These are phyloP conservation scores for Chaetomiaceae sp. DNA, from an alignment of 2,329 filamentous ascomycete genomes.

Conservation along the genomic window DNA sequence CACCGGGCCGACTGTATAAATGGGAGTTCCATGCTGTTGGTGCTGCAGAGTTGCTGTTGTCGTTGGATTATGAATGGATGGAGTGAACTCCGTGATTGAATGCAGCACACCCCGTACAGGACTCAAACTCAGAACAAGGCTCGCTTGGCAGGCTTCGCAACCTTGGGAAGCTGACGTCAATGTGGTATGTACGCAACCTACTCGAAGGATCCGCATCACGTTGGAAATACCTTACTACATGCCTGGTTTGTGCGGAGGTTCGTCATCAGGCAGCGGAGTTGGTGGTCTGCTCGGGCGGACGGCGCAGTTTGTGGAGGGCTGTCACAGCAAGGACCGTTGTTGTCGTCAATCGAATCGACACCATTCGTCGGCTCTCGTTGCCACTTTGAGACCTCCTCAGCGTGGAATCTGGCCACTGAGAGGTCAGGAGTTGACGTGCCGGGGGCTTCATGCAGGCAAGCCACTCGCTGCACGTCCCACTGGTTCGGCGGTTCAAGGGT, in stretches of 20 bases:
- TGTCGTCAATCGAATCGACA: constrained; percentile 2
- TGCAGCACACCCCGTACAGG: too few relatives aligned
- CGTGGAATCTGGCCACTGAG: constrained; percentile 6
- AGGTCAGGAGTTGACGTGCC: not conserved
- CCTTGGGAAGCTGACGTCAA: too few relatives aligned
- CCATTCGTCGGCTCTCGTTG: constrained; percentile 14
- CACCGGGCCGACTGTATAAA: not conserved
- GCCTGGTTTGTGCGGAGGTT: constrained; percentile 3
- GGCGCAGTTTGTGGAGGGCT: too few relatives aligned
- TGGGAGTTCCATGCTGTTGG: not conserved
- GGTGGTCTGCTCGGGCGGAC: not conserved
- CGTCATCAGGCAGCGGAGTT: constrained; percentile 11
- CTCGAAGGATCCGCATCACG: constrained; percentile 3
- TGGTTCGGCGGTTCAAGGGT: constrained; percentile 6
- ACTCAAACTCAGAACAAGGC: too few relatives aligned
- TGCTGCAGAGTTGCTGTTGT: not conserved
- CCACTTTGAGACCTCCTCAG: constrained; percentile 5
- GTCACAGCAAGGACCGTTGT: not conserved
- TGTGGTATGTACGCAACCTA: too few relatives aligned
- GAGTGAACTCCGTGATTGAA: too few relatives aligned
- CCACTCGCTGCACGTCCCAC: constrained; percentile 7
- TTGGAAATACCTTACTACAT: too few relatives aligned
- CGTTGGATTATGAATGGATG: too few relatives aligned
- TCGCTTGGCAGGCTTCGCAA: too few relatives aligned
- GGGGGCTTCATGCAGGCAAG: not conserved